Evolutionary conservation across 176 grass and related monocot genomes (phyloP), one percentile per base, ranked within the genome.

Genomic region (Oryza meyeriana): DNA sequence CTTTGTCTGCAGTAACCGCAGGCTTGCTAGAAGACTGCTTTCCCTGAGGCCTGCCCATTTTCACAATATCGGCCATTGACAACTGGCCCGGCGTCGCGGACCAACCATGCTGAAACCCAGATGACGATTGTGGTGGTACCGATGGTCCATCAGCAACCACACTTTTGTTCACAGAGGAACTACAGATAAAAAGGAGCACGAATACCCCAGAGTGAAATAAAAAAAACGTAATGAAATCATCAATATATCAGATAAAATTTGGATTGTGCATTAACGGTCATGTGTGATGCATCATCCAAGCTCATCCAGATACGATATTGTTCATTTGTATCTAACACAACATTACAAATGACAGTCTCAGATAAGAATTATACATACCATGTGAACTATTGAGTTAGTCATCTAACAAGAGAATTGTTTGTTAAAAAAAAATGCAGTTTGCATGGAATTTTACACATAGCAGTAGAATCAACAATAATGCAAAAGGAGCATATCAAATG

Each of bases 31-130:
- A 65, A 55, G 89, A 32, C 81, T 92, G 61, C 79, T 92, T 99
- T 24, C 18, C 77, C 79, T 92, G 89, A 77, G 93, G 87, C 62
- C 87, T 83, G 9, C 97, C 93, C 93, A 88, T 96, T 86, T 96
- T 96, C 30, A 99, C 97, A 79, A 99, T 88, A 88, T 99, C 97
- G 4, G 93, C 97, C 97, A 99, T 92, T 8, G 97, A 99, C 74
- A 92, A 45, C 66, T 92, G 93, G 79, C 93, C 97, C 33, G 91
- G 85, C 1, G 81, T 69, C 74, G 93, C 97, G 69, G 91, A 90
- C 93, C 93, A 96, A 80, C 83, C 72, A 17, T 91, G 86, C 82
- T 92, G 97, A 86, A 93, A 84, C 30, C 82, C 89, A 87, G 88
- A 88, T 65, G 89, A 85, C 63, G 78, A 52, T 83, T 99, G 97